phyloP scores from a whole-genome alignment of 78 protist species.

The Dictyostelium brefeldianum region DNA sequence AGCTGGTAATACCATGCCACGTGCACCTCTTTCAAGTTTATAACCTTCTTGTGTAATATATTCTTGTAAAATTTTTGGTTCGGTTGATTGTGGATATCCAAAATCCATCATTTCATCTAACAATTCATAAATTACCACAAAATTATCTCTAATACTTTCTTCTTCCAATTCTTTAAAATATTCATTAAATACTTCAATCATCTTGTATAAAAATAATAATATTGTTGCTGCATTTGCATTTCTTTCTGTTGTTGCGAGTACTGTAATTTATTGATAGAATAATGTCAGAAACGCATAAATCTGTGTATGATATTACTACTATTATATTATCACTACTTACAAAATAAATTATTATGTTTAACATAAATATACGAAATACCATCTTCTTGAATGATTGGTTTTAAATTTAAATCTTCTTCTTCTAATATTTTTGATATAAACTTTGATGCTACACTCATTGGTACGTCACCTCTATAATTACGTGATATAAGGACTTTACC shows the following conservation, averaged over 20 bases:
- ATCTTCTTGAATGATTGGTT: slow-evolving; percentile 92
- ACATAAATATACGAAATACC: slow-evolving; percentile 94
- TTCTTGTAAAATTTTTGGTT: slow-evolving; percentile 92
- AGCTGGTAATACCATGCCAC: slow-evolving; percentile 51
- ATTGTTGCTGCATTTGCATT: slow-evolving; percentile 94
- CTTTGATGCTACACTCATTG: slow-evolving; percentile 82
- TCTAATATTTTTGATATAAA: slow-evolving; percentile 84
- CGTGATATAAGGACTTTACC: slow-evolving; percentile 93
- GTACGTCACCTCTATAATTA: slow-evolving; percentile 94
- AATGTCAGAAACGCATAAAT: too few species aligned
- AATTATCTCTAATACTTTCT: slow-evolving; percentile 98
- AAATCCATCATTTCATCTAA: slow-evolving; percentile 99
- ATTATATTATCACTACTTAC: too few species aligned
- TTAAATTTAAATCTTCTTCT: slow-evolving; percentile 89
- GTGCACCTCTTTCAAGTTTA: slow-evolving; percentile 81
- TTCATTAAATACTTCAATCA: slow-evolving; percentile 91
- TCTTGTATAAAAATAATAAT: slow-evolving; percentile 92
- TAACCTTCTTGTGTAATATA: slow-evolving; percentile 97
- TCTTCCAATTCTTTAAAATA: slow-evolving; percentile 96
- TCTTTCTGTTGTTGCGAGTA: slow-evolving; percentile 94
- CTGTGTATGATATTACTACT: too few species aligned
- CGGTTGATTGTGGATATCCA: slow-evolving; percentile 98
- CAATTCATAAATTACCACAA: slow-evolving; percentile 98
- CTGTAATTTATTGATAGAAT: slow-evolving; percentile 25
- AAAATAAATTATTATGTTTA: slow-evolving; percentile 94